Base-by-base conservation (phyloP, 2,329 filamentous ascomycete species). In the Colletotrichum chlorophyti region DNA sequence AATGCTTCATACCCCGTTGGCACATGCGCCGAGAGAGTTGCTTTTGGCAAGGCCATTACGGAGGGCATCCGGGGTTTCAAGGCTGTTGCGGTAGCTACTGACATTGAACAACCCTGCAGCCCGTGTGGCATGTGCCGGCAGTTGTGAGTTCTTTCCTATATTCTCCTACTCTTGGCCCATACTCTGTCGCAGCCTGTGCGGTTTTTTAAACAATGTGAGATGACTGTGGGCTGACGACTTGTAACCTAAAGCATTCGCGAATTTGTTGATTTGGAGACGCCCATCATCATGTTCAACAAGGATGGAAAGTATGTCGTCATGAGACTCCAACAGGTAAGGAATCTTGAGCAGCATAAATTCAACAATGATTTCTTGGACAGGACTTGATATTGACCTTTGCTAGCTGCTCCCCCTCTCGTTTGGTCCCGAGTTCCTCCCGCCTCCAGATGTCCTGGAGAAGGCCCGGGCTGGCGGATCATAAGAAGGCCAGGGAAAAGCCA, bases 111-210 rank as follows among this genome's bases (percentile, higher is more conserved):
- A 26, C 86, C 87, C 4, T 83, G 83, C 43, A 88, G 88, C 62
- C 95, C 95, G 0, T 99, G 95, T 71, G 95, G 95, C 53, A 97
- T 97, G 93, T 98, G 94, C 73, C 83, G 94, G 67, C 94, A 97
- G 72, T 96, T 94, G 89, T 92, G 71, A 78, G 85, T 81, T 48
- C 46, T 32, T 38, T 34, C 52, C 24, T 53, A 15, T 17, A 15
- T 4, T 8, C 34, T 10, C 6, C n/a, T n/a, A n/a, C n/a, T n/a
- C n/a, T n/a, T n/a, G n/a, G n/a, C n/a, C n/a, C n/a, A n/a, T n/a
- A n/a, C n/a, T n/a, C n/a, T n/a, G n/a, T n/a, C n/a, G n/a, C n/a
- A n/a, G n/a, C n/a, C n/a, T n/a, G n/a, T n/a, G n/a, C n/a, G n/a
- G n/a, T n/a, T n/a, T n/a, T n/a, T n/a, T n/a, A n/a, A n/a, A n/a